Base-by-base conservation (phyloP, 805 yeast species). In the Kazachstania bromeliacearum region DNA sequence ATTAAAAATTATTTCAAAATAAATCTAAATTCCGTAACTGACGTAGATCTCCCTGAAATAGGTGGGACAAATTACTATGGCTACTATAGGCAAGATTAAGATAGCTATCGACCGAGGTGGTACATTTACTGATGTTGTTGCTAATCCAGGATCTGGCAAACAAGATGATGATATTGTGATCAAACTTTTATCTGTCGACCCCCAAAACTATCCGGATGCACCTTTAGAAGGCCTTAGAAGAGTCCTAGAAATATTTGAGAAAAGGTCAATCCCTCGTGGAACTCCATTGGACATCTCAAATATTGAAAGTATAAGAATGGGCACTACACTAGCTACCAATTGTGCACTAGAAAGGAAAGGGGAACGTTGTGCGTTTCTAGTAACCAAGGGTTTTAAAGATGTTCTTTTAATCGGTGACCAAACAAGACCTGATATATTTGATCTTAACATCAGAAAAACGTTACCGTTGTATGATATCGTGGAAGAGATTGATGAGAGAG, bases 271-370 rank as follows among this genome's bases (percentile, higher is more conserved):
- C 34, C 79, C 87, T 3, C 66, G 83, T 34, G 73, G 73, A 7
- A 57, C 57, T 25, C 76, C 73, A 3, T 58, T 87, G 40, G 85
- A 79, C 40, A 68, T 84, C 1, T 67, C 76, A 3, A 59, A 61
- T 3, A 81, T 85, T 26, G 76, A 74, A 36, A 71, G 78, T 29
- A 75, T 87, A 33, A 67, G 95, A 38, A 79, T 88, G 82, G 96
- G 96, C 3, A 87, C 96, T 4, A 88, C 96, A 0, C 92, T 87
- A 8, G 97, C 98, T 2, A 89, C 97, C 6, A 89, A 89, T 61
- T 96, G 97, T 1, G 68, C 92, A 23, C 67, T 89, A 41, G 97
- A 89, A 53, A 70, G 97, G 43, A 87, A 87, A 53, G 98, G 97
- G 35, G 94, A 87, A 39, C 64, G 76, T 22, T 88, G 94, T 47